Conservation (phyloP, 768 basidiomycete genomes). For the Tulasnella sp. region DNA sequence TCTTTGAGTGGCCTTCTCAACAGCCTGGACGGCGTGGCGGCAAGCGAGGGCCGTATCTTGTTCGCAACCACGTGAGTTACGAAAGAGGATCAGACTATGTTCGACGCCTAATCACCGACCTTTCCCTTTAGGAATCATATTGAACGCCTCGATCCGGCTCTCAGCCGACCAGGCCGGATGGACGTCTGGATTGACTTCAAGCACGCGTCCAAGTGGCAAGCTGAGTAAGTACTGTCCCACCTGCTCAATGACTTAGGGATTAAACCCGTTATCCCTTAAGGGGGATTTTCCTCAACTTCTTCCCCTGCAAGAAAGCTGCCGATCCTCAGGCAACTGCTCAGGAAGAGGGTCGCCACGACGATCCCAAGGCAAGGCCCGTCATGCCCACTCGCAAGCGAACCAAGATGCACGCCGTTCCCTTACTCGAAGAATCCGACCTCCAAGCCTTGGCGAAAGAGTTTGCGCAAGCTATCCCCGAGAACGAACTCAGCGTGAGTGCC, state of each 20-base stretch:
- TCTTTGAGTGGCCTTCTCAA: conserved; percentile 77
- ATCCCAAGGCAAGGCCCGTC: conserved; percentile 53
- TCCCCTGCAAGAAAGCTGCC: conserved; percentile 48
- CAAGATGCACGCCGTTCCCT: conserved; percentile 42
- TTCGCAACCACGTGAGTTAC: conserved; percentile 58
- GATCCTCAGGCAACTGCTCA: conserved; percentile 19
- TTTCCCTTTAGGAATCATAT: conserved; percentile 53
- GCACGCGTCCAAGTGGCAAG: conserved; percentile 85
- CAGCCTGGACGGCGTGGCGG: conserved; percentile 49
- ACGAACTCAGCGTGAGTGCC: conserved; percentile 66
- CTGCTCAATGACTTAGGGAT: background rate
- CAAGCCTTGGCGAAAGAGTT: conserved; percentile 67
- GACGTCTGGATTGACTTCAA: conserved; percentile 87
- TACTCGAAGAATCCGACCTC: conserved; percentile 65
- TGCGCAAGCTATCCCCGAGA: conserved; percentile 70
- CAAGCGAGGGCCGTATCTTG: conserved; percentile 38
- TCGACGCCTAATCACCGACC: background rate
- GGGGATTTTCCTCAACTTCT: conserved; percentile 89
- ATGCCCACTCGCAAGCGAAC: conserved; percentile 49
- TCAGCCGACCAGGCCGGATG: conserved; percentile 58
- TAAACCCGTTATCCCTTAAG: background rate
- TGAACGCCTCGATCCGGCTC: conserved; percentile 58
- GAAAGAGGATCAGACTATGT: background rate
- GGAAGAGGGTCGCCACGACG: conserved; percentile 9
- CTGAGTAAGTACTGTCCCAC: conserved; percentile 33